Base-by-base conservation (phyloP, 2,329 filamentous ascomycete species). In the Erysiphe pulchra region DNA sequence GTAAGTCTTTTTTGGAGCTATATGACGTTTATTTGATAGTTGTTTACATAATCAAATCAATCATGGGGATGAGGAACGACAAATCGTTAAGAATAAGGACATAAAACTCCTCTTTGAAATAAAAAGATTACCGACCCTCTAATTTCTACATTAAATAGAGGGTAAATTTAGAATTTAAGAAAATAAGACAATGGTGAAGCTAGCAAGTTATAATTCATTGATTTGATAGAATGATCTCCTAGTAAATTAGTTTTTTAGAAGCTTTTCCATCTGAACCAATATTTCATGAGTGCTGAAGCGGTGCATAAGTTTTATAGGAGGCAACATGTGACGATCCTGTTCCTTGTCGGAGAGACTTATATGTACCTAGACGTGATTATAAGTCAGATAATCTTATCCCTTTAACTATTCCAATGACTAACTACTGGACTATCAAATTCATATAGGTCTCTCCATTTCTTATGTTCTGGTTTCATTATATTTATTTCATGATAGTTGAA, bases 371-470 rank as follows among this genome's bases (percentile, higher is more conserved):
- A 10, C 9, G 32, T 16, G 16, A 34, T 38, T 16, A 31, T 6
- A 24, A 24, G 2, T 41, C 28, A 46, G 46, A 44, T 36, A 45
- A 11, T 16, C n/a, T 14, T 14, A 40, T 13, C n/a, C 20, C 20
- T n/a, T n/a, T n/a, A n/a, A n/a, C n/a, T 12, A 43, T 9, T 41
- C 37, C 4, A 12, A 32, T 14, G 13, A 43, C 46, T 14, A 18
- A 86, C 80, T 55, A 86, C 81, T 0, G 81, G 81, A 8, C 82
- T 80, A 53, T 87, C 81, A 57, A 85, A 82, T 47, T 85, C 80
- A 57, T 87, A 87, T 1, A 84, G 56, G 43, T 76, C 67, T 54
- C 71, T 75, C 81, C 81, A 87, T 20, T 65, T 62, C 50, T 73
- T 69, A 14, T 69, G 67, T 24, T 73, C 70, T 0, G 70, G 65